Evolutionary conservation across 208 protist species (phyloP).

Genomic region (Trypanosoma cruzi): DNA sequence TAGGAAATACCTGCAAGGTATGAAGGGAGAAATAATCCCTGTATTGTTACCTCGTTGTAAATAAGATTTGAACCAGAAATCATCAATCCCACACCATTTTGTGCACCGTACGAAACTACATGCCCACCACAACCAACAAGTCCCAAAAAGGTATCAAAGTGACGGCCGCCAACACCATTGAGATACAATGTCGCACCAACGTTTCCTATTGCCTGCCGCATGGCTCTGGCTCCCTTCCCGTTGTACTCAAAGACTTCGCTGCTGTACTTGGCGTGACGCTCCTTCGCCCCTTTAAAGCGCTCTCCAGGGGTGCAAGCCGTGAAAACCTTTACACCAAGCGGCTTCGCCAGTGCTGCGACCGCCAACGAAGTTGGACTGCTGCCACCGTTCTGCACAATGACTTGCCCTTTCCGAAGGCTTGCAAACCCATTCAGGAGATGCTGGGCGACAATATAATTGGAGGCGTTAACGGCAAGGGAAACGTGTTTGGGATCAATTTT

Average conservation of each 20-base stretch:
- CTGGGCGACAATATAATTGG: constrained; percentile 67
- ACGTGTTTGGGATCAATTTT: constrained; percentile 55
- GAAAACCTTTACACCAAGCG: constrained; percentile 46
- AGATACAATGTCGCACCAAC: constrained; percentile 50
- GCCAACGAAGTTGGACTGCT: constrained; percentile 73
- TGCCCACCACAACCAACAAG: constrained; percentile 48
- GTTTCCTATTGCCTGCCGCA: constrained; percentile 42
- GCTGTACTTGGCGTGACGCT: constrained; percentile 54
- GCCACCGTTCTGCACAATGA: constrained; percentile 80
- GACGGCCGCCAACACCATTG: constrained; percentile 73
- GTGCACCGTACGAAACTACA: constrained; percentile 80
- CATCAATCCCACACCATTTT: constrained; percentile 72
- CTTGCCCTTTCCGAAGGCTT: constrained; percentile 45
- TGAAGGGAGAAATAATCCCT: constrained; percentile 63
- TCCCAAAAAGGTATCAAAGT: constrained; percentile 71
- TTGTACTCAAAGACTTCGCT: constrained; percentile 74
- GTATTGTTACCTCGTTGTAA: constrained; percentile 76
- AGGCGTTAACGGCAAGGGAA: constrained; percentile 63
- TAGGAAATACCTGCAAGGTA: constrained; percentile 46
- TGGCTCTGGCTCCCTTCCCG: constrained; percentile 45
- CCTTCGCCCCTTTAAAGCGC: constrained; percentile 58
- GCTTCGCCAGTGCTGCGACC: constrained; percentile 56
- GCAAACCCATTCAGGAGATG: constrained; percentile 67
- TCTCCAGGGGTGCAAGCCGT: constrained; percentile 63
- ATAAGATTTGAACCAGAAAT: constrained; percentile 68